Evolutionary conservation across 306 rosid species (phyloP), one percentile per base, ranked within the genome.

Genomic region (Vicia sativa): DNA sequence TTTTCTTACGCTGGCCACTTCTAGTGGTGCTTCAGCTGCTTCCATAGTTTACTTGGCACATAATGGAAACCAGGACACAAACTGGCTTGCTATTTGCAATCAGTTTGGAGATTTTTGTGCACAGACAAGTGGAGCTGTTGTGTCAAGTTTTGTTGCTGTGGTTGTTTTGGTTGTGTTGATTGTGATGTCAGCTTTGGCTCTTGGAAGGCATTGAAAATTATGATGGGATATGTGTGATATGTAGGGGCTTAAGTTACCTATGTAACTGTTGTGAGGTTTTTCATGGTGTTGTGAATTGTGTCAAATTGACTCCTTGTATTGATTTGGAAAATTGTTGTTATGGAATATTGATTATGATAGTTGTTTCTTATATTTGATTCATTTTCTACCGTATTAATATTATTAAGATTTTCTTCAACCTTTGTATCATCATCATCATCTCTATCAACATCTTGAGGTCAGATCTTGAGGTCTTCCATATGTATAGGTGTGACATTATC

Each of bases 71-170:
- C 59, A 87, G 6, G 81, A 74, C 77, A 76, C 98, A 14, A 92
- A 89, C 11, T 92, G 98, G 98, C 54, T 89, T 4, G 95, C 98
- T 10, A 84, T 92, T 9, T 92, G 98, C 79, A 81, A 87, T 45
- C 96, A 89, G 67, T 92, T 84, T 65, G 86, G 82, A 9, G 88
- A 81, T 59, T 92, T 92, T 65, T 89, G 98, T 67, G 73, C 76
- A 60, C 25, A 45, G 19, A 72, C 85, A 6, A 92, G 98, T 62
- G 82, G 78, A 5, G 92, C 98, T 0, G 98, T 92, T 61, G 89
- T 92, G 11, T 71, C 92, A 1, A 65, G 92, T 0, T 79, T 87
- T 38, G 23, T 72, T 12, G 74, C 90, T 0, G 98, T 83, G 7
- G 76, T 81, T 54, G 9, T 74, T 52, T 70, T 89, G 2, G 25